phyloP scores from a whole-genome alignment of 2,329 filamentous ascomycete species.

The Fusarium ambrosium region DNA sequence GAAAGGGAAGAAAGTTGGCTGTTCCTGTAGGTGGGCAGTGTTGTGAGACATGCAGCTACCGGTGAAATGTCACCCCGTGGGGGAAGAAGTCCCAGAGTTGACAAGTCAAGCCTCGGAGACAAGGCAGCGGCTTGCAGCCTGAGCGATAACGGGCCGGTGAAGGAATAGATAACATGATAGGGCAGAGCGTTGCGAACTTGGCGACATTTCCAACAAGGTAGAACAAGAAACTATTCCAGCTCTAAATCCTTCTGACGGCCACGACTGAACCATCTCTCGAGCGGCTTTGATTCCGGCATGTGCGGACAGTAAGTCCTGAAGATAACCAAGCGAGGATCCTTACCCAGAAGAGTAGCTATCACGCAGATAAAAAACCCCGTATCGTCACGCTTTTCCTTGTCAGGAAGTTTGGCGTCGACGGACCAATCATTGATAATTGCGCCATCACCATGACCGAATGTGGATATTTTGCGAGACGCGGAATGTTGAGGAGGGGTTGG shows the following conservation, averaged over 20 bases:
- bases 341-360: constrained; percentile 11
- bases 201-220: background rate
- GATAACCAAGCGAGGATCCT: constrained; percentile 38
- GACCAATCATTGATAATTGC: background rate
- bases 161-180: background rate
- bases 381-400: constrained; percentile 9
- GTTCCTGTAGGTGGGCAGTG: constrained; percentile 1
- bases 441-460: constrained; percentile 8
- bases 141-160: background rate
- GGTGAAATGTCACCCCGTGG: background rate
- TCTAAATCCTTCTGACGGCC: background rate
- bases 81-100: background rate
- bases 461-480: constrained; percentile 27
- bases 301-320: background rate
- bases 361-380: background rate
- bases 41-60: background rate
- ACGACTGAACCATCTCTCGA: background rate
- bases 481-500: background rate
- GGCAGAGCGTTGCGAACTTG: no score
- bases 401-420: constrained; percentile 5
- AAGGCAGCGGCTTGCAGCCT: background rate
- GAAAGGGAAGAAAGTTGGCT: constrained; percentile 15
- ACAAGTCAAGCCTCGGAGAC: background rate
- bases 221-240: background rate
- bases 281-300: background rate